Evolutionary conservation across 768 basidiomycete species (phyloP), one percentile per base, ranked within the genome.

Genomic region (Xerocomellus amylosporus): DNA sequence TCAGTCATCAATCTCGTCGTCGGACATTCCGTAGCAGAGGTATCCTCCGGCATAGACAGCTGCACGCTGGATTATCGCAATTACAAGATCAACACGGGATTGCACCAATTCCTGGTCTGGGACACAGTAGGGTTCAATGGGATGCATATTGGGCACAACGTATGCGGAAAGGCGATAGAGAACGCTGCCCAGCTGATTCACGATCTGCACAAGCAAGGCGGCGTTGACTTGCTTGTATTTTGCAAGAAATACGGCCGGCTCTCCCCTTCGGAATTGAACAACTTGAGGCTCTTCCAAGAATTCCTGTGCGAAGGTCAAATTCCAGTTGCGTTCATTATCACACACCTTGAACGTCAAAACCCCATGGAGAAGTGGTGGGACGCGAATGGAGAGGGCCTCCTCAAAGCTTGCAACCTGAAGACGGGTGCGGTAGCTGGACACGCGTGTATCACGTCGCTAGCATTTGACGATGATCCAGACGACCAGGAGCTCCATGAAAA

Each of bases 1-100:
- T 73, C 74, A 0, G 53, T 78, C 41, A 56, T 77, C 54, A 78
- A 78, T 57, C 70, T 79, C 58, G 28, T 77, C 24, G 48, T 56
- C n/a, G 70, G 66, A 6, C 17, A 44, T 0, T 19, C 56, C 0
- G 46, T 50, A 5, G 74, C 75, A 3, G 9, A 31, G 0, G 58
- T 67, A 10, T 74, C 73, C 8, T 59, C 54, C 36, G 31, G 50
- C 8, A 56, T 70, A 9, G 26, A 51, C 0, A 68, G 74, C 9
- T 75, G 70, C 56, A 78, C 78, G 0, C 64, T 77, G 41, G 42
- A 62, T 2, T 64, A 51, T 36, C 46, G 49, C 4, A 33, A 50
- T 1, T 70, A 77, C 55, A 38, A 51, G 19, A 49, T 67, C 41
- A 55, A 55, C 14, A 63, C 67, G n/a, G 51, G 58, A 28, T 38